Conservation (phyloP, 345 rosid genomes). For the Capsella bursapastoris region DNA sequence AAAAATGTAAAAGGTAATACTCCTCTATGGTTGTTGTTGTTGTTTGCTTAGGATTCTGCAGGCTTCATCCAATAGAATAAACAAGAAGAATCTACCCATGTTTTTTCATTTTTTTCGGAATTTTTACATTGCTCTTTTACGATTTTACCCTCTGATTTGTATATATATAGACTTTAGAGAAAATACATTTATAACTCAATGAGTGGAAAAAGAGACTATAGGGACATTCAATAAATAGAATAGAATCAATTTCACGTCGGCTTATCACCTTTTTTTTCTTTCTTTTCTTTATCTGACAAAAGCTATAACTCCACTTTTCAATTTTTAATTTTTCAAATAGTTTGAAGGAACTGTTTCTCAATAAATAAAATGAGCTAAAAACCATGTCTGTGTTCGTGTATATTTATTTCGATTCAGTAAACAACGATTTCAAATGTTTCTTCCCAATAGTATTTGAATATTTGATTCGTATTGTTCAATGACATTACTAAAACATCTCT, state of each 20-base stretch:
- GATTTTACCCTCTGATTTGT: background rate
- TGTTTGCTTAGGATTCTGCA: conserved; percentile 39
- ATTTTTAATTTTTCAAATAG: conserved; percentile 25
- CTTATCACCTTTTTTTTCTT: background rate
- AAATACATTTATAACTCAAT: too few relatives aligned
- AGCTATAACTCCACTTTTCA: background rate
- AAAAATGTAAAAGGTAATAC: conserved; percentile 35
- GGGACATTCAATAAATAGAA: background rate
- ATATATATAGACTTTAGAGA: too few relatives aligned
- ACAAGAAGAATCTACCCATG: conserved; percentile 23
- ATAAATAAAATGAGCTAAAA: conserved; percentile 37
- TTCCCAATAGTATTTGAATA: conserved; percentile 19
- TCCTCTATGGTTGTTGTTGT: conserved; percentile 25
- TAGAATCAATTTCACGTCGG: background rate
- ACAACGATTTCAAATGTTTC: conserved; percentile 3
- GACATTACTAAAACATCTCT: background rate
- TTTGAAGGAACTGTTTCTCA: background rate
- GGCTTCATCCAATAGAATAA: conserved; percentile 36
- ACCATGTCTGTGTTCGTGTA: conserved; percentile 24
- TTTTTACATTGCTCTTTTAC: conserved; percentile 27
- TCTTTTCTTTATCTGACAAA: background rate
- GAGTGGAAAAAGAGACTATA: too few relatives aligned
- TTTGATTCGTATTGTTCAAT: background rate
- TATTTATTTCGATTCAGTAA: conserved; percentile 22
- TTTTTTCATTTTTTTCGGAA: conserved; percentile 21